These are phyloP conservation scores for Neoarthrinium moseri DNA, from an alignment of 2,329 filamentous ascomycete genomes.

Conservation along the genomic window DNA sequence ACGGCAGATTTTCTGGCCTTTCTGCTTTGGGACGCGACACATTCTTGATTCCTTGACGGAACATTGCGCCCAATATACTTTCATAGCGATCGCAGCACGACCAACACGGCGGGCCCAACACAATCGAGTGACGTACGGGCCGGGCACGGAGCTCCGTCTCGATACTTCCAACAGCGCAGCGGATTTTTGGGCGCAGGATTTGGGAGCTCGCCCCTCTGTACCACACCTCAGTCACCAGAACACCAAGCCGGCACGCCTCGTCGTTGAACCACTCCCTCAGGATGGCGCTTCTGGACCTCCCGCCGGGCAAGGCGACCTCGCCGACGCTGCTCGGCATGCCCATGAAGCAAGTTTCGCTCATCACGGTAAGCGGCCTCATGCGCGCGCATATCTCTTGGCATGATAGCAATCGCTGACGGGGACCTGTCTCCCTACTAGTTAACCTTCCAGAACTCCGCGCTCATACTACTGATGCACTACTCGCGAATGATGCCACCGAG, in stretches of 20 bases:
- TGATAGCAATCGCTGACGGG: constrained; percentile 4
- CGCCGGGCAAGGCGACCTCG: constrained; percentile 34
- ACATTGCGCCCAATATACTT: no score
- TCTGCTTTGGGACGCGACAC: constrained; percentile 1
- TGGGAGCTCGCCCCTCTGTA: background rate
- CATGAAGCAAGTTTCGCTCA: constrained; percentile 67
- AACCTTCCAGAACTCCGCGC: constrained; percentile 75
- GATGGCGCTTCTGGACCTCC: constrained; percentile 42
- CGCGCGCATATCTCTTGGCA: background rate
- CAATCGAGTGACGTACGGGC: background rate
- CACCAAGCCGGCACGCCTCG: no score
- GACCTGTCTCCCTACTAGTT: constrained; percentile 51
- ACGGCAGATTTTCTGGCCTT: background rate
- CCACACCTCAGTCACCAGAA: no score
- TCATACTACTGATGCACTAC: constrained; percentile 89
- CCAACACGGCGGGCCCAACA: no score
- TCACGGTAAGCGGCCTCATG: constrained; percentile 48
- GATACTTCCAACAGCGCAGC: background rate
- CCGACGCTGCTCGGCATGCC: constrained; percentile 57
- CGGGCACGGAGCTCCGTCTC: background rate
- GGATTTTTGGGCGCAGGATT: background rate
- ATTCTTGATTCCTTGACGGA: background rate
- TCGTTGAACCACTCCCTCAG: constrained; percentile 12
- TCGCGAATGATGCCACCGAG: constrained; percentile 87
- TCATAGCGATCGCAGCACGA: no score